These are phyloP conservation scores for Cyclocybe cylindracea DNA, from an alignment of 768 basidiomycete genomes.

Conservation along the genomic window DNA sequence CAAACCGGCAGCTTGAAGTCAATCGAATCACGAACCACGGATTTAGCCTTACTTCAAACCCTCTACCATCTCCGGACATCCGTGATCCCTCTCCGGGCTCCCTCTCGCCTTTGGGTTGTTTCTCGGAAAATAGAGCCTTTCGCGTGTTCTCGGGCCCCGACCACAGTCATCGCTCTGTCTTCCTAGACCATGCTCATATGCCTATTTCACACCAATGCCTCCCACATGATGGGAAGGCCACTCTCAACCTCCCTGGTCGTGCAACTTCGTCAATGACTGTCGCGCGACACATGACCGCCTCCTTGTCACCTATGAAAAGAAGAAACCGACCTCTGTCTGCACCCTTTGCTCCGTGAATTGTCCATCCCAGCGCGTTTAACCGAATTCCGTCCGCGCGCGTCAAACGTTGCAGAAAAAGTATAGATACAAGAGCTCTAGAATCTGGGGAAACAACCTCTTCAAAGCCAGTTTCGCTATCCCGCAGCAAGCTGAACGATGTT, in stretches of 20 bases:
- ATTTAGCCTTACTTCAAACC: no score
- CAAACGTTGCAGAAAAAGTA: background rate
- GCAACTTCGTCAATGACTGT: no score
- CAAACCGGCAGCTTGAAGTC: no score
- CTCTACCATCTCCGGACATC: no score
- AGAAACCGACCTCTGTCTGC: background rate
- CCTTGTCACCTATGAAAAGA: background rate
- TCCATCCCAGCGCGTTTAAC: slow-evolving; percentile 18
- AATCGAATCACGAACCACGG: no score
- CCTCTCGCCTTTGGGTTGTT: no score
- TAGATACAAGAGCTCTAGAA: background rate
- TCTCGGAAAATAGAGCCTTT: no score
- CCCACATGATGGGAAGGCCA: slow-evolving; percentile 4
- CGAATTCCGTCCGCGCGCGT: slow-evolving; percentile 25
- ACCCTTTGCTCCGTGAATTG: slow-evolving; percentile 18
- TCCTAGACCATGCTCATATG: background rate
- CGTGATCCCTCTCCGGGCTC: no score
- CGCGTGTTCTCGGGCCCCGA: no score
- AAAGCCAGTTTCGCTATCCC: background rate
- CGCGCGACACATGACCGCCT: slow-evolving; percentile 6
- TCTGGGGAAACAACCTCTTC: background rate
- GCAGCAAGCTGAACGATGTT: slow-evolving; percentile 15
- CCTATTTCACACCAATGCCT: no score
- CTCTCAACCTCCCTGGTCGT: background rate
- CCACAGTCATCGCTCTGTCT: background rate